Percentiles rank a stretch among this genome's conserved stretches.
These are phyloP conservation scores for Aquilaria malaccensis DNA, from an alignment of 345 rosid genomes.

Conservation along the genomic window DNA sequence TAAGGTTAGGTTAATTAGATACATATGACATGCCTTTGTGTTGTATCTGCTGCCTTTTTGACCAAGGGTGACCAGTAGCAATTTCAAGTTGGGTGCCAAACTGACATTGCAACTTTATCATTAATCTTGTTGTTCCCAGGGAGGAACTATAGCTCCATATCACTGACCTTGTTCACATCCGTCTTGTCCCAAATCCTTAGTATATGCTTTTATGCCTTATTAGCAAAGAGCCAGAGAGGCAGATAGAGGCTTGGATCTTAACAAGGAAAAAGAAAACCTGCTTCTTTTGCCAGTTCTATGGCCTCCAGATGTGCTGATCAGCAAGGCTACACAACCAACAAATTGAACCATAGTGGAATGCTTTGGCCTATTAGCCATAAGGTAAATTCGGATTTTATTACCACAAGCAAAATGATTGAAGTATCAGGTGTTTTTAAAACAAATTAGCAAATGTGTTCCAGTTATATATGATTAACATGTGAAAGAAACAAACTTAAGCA, in stretches of 20 bases:
- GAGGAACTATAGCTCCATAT: conserved; percentile 41
- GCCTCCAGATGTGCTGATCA: conserved; percentile 53
- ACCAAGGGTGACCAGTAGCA: conserved; percentile 56
- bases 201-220: conserved; percentile 48
- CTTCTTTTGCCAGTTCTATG: conserved; percentile 45
- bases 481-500: background rate
- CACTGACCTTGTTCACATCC: conserved; percentile 51
- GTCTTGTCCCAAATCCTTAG: conserved; percentile 62
- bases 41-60: conserved; percentile 52
- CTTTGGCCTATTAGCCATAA: conserved; percentile 35
- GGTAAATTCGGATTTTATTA: background rate
- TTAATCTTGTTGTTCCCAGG: conserved; percentile 19
- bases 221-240: conserved; percentile 51
- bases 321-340: conserved; percentile 68
- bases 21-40: conserved; percentile 26
- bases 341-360: conserved; percentile 63
- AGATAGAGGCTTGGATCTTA: conserved; percentile 49
- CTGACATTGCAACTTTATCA: conserved; percentile 22
- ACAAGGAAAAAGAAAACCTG: conserved; percentile 56
- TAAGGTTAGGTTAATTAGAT: no score
- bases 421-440: background rate
- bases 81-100: conserved; percentile 45
- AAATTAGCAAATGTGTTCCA: background rate
- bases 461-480: background rate
- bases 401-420: background rate